Base-by-base conservation (phyloP, 31 red algal genomes). In the Porphyra umbilicalis region DNA sequence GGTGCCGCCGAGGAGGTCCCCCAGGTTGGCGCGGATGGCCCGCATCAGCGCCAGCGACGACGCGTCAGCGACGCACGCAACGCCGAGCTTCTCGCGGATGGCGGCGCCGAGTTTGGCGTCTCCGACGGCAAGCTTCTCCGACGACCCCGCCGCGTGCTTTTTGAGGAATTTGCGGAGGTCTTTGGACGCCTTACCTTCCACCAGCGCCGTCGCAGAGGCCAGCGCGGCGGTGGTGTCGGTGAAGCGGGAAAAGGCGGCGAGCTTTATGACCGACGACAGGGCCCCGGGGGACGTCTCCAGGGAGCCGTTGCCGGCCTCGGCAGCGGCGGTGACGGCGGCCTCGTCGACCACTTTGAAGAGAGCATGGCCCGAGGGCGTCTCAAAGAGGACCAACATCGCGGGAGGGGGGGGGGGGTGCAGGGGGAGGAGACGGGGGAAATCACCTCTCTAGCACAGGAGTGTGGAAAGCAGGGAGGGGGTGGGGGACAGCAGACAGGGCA, bases 311-410 rank as follows among this genome's bases (percentile, higher is more conserved):
- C 32, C 67, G 31, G 40, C 40, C 8, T 36, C 16, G 32, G 81
- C 82, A 32, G 86, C 84, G 29, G 77, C 74, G 34, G 78, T 77
- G 0, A 96, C 71, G 35, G 78, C 88, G 13, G 78, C 87, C 85
- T 92, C 89, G 79, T 99, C 91, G 0, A 83, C 79, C 35, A 99
- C 34, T 38, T 96, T 99, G 89, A 99, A 99, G 71, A 99, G 90
- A 34, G 97, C 97, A 80, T 94, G 93, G 74, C 97, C 97, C 20
- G 92, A 89, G 77, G 97, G 91, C 33, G 97, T 99, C 81, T 99
- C 97, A 67, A 94, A 96, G 30, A 99, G 86, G 25, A 99, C 97
- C 82, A 99, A 89, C 97, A 99, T 99, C 4, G 10, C 30, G 14
- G 77, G 20, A 6, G 0, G 33, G 7, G 5, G 33, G 4, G 2